These are phyloP conservation scores for Auricularia sp. DNA, from an alignment of 768 basidiomycete genomes.

Conservation along the genomic window DNA sequence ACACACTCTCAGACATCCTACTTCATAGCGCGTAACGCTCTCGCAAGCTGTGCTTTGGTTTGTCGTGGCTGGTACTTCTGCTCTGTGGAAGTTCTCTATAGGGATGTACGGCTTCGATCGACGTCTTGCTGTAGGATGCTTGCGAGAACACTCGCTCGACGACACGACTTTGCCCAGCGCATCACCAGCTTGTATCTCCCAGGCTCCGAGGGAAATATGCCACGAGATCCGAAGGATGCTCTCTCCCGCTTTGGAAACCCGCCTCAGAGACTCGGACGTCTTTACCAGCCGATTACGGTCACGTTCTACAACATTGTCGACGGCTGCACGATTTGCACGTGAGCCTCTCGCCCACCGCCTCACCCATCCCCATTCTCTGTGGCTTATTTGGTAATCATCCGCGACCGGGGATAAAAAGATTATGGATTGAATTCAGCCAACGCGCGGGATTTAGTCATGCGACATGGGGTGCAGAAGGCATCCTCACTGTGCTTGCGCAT, in stretches of 20 bases:
- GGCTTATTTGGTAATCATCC: not conserved
- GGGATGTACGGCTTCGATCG: not conserved
- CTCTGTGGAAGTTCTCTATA: not conserved
- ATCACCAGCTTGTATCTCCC: not conserved
- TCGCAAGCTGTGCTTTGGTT: not conserved
- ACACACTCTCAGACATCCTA: not conserved
- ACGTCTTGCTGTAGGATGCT: not conserved
- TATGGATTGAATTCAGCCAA: not conserved
- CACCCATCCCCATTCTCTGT: not conserved
- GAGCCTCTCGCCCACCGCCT: not conserved
- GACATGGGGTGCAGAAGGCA: not conserved
- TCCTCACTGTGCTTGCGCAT: not conserved
- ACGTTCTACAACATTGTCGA: not conserved
- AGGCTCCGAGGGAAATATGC: not conserved
- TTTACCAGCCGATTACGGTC: not conserved
- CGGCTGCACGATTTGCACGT: not conserved
- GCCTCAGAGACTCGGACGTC: not conserved
- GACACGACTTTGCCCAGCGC: not conserved
- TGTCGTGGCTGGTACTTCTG: not conserved
- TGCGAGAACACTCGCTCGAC: not conserved
- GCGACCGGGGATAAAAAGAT: not conserved
- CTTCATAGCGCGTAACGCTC: not conserved
- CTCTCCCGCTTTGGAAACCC: not conserved
- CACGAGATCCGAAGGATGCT: not conserved
- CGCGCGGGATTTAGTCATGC: not conserved